Evolutionary conservation across 2,329 filamentous ascomycete species (phyloP), one percentile per base, ranked within the genome.

Genomic region (Rhexocercosporidium sp.): DNA sequence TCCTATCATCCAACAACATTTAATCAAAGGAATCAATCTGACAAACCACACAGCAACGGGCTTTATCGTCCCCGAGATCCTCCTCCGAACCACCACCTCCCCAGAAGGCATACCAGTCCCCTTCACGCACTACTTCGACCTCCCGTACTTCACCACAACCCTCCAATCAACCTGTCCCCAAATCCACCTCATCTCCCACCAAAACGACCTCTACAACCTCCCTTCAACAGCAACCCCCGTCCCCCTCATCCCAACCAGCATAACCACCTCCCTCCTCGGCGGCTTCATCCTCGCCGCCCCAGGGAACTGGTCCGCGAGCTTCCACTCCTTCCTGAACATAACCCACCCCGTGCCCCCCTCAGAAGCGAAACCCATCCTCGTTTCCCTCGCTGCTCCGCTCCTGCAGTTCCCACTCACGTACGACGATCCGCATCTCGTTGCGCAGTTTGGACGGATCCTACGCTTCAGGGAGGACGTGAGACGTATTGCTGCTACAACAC

Each of bases 391-490:
- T 2, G 37, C 64, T n/a, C 60, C 69, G 3, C 57, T 69, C 57
- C 60, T 72, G 66, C 67, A 72, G 18, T 81, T 78, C 72, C 79
- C 79, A 7, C 75, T 77, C 1, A 69, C 70, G 16, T 72, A 72
- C 67, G 77, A 80, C 64, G 64, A 65, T 22, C 66, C 72, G 7
- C 63, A 65, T 14, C 75, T 81, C 63, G 72, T 74, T 27, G 68
- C 69, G 18, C 74, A 74, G 46, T 81, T 82, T 59, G 81, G 81
- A 18, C 77, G 78, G 22, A 70, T 82, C 37, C 66, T 82, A 29
- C 77, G 76, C 25, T 64, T 68, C 25, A 25, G 62, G 11, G 39
- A 62, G 3, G 64, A 70, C 41, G 34, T 66, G 1, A 57, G 67
- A 3, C 60, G 62, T 11, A 63, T 81, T 7, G 78, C 79, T 0